Evolutionary conservation across 306 rosid species (phyloP).

Genomic region (Inga oerstediana): DNA sequence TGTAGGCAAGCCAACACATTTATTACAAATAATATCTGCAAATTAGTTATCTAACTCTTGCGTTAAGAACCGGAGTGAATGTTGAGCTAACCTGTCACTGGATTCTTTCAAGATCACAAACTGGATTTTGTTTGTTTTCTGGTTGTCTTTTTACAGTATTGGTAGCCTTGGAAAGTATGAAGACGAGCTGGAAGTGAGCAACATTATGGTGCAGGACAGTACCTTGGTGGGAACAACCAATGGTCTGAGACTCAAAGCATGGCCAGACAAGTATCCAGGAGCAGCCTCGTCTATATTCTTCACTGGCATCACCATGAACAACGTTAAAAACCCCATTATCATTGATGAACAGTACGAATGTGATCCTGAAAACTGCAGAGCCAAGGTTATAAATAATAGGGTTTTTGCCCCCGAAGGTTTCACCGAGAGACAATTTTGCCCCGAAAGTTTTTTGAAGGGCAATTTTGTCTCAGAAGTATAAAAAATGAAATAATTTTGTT

Average conservation of each 20-base stretch:
- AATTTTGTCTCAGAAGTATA: too few species aligned
- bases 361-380: neutral
- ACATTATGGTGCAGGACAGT: conserved; percentile 23
- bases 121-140: neutral
- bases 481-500: too few species aligned
- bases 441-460: too few species aligned
- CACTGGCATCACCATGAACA: conserved; percentile 37
- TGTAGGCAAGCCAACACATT: too few species aligned
- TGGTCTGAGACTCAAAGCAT: conserved; percentile 50
- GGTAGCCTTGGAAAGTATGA: conserved; percentile 45
- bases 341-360: conserved; percentile 50
- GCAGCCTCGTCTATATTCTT: conserved; percentile 36
- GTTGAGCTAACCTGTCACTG: too few species aligned
- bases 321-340: conserved; percentile 47
- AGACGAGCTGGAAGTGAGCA: conserved; percentile 37
- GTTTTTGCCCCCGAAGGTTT: too few species aligned
- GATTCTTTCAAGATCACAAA: neutral
- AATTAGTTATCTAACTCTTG: too few species aligned
- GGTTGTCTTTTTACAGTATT: conserved; percentile 15
- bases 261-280: conserved; percentile 33
- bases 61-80: too few species aligned
- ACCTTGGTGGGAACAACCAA: conserved; percentile 35
- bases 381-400: neutral
- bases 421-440: too few species aligned
- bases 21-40: too few species aligned